Conservation (phyloP, 768 basidiomycete species). For the Asterophora parasitica region DNA sequence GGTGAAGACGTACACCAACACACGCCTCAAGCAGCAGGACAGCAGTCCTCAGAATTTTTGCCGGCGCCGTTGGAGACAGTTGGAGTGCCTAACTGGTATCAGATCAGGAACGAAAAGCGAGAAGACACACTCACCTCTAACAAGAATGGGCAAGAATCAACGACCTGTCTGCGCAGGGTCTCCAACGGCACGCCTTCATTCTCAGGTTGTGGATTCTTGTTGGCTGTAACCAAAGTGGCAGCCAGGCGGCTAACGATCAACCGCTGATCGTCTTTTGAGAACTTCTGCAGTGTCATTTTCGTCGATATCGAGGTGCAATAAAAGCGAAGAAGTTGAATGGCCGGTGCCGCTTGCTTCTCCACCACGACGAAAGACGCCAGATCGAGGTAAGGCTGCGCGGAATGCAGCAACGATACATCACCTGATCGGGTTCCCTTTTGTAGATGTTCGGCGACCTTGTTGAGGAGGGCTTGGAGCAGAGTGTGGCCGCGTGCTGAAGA, state of each 20-base stretch:
- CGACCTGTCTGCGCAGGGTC: slow-evolving; percentile 40
- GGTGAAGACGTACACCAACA: slow-evolving; percentile 29
- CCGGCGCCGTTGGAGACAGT: slow-evolving; percentile 22
- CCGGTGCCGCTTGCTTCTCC: slow-evolving; percentile 35
- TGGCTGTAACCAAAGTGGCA: slow-evolving; percentile 37
- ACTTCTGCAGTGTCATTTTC: slow-evolving; percentile 43
- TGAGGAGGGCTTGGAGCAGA: slow-evolving; percentile 27
- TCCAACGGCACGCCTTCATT: slow-evolving; percentile 24
- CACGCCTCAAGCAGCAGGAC: slow-evolving; percentile 40
- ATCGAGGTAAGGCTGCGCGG: slow-evolving; percentile 40
- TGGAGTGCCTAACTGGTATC: slow-evolving; percentile 25
- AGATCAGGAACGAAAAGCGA: slow-evolving; percentile 3
- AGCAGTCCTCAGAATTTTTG: slow-evolving; percentile 32
- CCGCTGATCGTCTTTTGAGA: slow-evolving; percentile 38
- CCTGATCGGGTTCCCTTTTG: slow-evolving; percentile 11
- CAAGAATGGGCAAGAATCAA: slow-evolving; percentile 44
- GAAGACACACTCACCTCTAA: slow-evolving; percentile 37
- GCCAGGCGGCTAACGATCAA: slow-evolving; percentile 44
- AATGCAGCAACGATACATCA: slow-evolving; percentile 29
- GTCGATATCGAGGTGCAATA: slow-evolving; percentile 40
- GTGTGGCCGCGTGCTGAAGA: slow-evolving; percentile 30
- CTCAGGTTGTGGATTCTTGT: slow-evolving; percentile 22
- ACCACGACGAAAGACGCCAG: slow-evolving; percentile 40
- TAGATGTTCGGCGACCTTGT: slow-evolving; percentile 15
- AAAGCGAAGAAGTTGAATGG: slow-evolving; percentile 47